Conservation (phyloP, 108 stramenopile species). For the Pseudonitzschia multistriata region DNA sequence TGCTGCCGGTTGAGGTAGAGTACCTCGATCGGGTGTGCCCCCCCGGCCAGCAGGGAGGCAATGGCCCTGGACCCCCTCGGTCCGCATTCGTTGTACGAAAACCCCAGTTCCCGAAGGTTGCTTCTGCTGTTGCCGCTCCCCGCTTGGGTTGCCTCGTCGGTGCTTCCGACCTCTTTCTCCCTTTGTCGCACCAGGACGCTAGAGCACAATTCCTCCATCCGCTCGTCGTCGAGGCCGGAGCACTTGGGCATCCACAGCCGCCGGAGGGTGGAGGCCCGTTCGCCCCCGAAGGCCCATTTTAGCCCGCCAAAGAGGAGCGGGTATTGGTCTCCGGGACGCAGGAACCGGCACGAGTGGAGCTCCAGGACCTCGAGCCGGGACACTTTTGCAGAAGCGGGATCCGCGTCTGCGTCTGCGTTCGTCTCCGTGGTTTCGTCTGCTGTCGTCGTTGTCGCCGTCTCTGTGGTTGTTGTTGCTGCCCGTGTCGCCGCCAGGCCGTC, state of each 20-base stretch:
- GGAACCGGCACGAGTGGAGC: background rate
- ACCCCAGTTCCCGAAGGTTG: conserved; percentile 6
- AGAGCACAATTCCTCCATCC: background rate
- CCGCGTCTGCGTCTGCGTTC: too few species aligned
- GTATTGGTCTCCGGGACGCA: background rate
- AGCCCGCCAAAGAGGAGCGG: background rate
- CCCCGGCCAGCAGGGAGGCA: background rate
- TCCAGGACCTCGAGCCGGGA: background rate
- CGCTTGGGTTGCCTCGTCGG: background rate
- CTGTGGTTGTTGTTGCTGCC: background rate
- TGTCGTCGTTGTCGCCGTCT: background rate
- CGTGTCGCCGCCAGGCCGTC: background rate
- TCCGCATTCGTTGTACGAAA: conserved; percentile 9
- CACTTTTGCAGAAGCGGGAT: too few species aligned
- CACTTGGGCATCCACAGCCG: conserved; percentile 9
- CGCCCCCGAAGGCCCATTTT: background rate
- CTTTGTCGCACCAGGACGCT: background rate
- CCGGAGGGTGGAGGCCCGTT: background rate
- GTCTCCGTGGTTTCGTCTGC: background rate
- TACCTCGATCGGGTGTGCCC: background rate
- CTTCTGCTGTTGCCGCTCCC: background rate
- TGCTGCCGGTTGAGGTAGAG: conserved; percentile 7
- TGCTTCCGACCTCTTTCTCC: background rate
- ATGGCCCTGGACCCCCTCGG: background rate
- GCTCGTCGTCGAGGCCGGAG: background rate